Base-by-base conservation (phyloP, 2,329 filamentous ascomycete species). In the Epichloe sylvatica region DNA sequence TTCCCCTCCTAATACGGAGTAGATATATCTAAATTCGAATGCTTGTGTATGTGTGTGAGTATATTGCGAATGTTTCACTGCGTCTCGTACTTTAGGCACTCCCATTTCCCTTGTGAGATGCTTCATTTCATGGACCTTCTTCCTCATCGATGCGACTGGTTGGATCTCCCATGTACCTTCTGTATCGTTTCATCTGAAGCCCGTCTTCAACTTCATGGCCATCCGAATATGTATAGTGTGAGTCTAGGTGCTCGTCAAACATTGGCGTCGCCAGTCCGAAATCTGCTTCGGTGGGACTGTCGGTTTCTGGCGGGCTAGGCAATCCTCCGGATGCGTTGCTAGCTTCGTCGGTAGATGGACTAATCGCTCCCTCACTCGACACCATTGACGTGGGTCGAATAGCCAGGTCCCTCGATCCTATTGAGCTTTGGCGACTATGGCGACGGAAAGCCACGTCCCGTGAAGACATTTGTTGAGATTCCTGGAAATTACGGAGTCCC, bases 91-190 rank as follows among this genome's bases (percentile, higher is more conserved):
- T 46, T 11, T 11, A 4, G n/a, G 8, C 3, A 30, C 8, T 25
- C 13, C 7, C 4, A 11, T 46, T 12, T 37, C 34, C 35, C 7
- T 13, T 38, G 3, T 13, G 19, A 17, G 2, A 38, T 34, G 19
- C 35, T 25, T 5, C 5, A 44, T n/a, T n/a, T 45, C 35, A 47
- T 19, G 38, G 41, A 40, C 59, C 55, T 38, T 63, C 64, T 50
- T 69, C 66, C 54, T 68, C 66, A 40, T 68, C 64, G 47, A 68
- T 68, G 30, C 64, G 58, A 39, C 61, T 60, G 12, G 61, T 61
- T 34, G 65, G 56, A 43, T 65, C 61, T 35, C 62, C 61, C 56
- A 61, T 61, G 39, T 64, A 61, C 38, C 64, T 56, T 47, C 64
- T 59, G 50, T 66, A 63, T 30, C 59, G 57, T 52, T 65, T 65